Evolutionary conservation across 176 grass and related monocot genomes (phyloP), one percentile per base, ranked within the genome.

Genomic region (Dendrocalamus sinicus): DNA sequence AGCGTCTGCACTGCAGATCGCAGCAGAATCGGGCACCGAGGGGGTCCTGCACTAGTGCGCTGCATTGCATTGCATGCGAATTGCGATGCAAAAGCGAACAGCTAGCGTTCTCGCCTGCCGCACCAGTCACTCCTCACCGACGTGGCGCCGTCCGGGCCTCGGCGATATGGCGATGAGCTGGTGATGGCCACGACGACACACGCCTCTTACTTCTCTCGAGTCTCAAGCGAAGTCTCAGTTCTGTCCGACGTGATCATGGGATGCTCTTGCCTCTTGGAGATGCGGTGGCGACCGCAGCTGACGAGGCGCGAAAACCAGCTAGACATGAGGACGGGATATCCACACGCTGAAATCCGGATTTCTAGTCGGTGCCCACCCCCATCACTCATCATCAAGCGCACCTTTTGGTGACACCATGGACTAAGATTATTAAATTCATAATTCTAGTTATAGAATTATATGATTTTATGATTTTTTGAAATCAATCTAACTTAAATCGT

Each of bases 201-300:
- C 70, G 9, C 12, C 41, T 35, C 78, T 54, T 53, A 1, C 16
- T 22, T 20, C 9, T 58, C 61, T 10, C 10, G 14, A 67, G 24
- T 13, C 26, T 20, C 22, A 9, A 22, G 19, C 1, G 5, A 17
- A 63, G 73, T 39, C 51, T 11, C 16, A 0, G 1, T 39, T 26
- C 37, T 9, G 61, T n/a, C 37, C 22, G 55, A 24, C 45, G 78
- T 58, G 70, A 22, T 47, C 81, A 10, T 17, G 46, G n/a, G 83
- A 58, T 85, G 72, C 83, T 20, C 72, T 51, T 57, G 72, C 22
- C 83, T 44, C 62, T 67, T 85, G 63, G 62, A 58, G 73, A 77
- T 20, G 80, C 80, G 32, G 67, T 3, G 41, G 47, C 64, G 22
- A 20, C n/a, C 1, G 58, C 58, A 24, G 70, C 81, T 12, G 70